Evolutionary conservation across 2,329 filamentous ascomycete genomes (phyloP), one percentile per base, ranked within the genome.

Genomic region (Plectosphaerella sp.): DNA sequence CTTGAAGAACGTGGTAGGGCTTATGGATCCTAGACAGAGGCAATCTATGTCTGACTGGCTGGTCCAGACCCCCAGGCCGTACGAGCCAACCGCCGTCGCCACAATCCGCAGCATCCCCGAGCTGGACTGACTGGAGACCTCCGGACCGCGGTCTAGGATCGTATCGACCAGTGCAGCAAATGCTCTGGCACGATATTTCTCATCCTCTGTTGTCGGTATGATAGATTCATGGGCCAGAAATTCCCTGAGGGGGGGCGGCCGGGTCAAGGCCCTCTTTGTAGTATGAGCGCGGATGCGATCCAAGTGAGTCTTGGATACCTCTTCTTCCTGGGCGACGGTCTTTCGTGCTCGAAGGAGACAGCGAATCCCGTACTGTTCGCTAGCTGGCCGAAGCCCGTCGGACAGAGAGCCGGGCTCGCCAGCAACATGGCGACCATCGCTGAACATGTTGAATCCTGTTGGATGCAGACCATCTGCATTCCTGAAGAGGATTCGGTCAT

Each of bases 31-130:
- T 55, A 88, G 79, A 57, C 78, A 86, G 6, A 88, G 72, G 58
- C 83, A 84, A 64, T 89, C 83, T 7, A 89, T 74, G 58, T 87
- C 83, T 1, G 84, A 88, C 0, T 73, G 63, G 2, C 69, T 60
- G 2, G 79, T 82, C 82, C 84, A 87, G 3, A 84, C 78, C 10
- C 78, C 79, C 3, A 88, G 68, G 3, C 79, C 81, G 59, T 84
- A 87, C 1, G 85, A 88, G 1, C 85, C 86, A n/a, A 87, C 82
- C 0, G 84, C 75, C 6, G 82, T 72, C 8, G 88, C 61, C 1
- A 83, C 68, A 37, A 86, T 63, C 2, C 62, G 60, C 8, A 65
- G 61, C 18, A 65, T 55, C 56, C 41, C 49, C 41, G 16, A 54
- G 24, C 24, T 18, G 41, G 42, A 28, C 4, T 58, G 53, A 12